Evolutionary conservation across 129 eudicot genomes (phyloP).

Genomic region (Lactuca sativa): DNA sequence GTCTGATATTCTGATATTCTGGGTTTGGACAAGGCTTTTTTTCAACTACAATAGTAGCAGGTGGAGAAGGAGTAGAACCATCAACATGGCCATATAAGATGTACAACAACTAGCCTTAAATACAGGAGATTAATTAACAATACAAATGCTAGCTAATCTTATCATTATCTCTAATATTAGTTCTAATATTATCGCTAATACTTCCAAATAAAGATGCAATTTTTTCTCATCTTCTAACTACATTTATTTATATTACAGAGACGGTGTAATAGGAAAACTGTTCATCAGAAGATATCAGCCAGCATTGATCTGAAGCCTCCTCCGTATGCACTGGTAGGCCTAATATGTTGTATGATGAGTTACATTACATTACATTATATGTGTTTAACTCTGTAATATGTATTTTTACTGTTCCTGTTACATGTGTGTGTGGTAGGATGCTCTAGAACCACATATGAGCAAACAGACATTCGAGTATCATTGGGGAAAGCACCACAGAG

Average conservation of each 20-base stretch:
- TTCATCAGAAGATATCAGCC: conserved; percentile 50
- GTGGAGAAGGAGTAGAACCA: too few relatives aligned
- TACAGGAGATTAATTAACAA: too few relatives aligned
- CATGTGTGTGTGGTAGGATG: conserved; percentile 45
- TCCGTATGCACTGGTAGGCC: conserved; percentile 68
- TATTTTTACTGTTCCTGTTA: background rate
- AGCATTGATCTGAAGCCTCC: conserved; percentile 80
- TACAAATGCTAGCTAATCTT: too few relatives aligned
- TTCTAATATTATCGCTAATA: too few relatives aligned
- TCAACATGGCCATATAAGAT: too few relatives aligned
- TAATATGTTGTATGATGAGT: background rate
- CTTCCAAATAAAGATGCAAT: background rate
- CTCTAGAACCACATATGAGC: conserved; percentile 98
- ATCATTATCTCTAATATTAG: too few relatives aligned
- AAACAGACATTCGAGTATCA: conserved; percentile 76
- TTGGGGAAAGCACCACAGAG: conserved; percentile 94
- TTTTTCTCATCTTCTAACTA: background rate
- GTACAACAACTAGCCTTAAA: too few relatives aligned
- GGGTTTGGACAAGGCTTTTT: too few relatives aligned
- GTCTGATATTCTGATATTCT: too few relatives aligned
- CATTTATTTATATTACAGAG: conserved; percentile 47
- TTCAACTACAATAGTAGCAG: too few relatives aligned
- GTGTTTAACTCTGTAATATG: background rate
- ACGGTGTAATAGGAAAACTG: conserved; percentile 21
- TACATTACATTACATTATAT: too few relatives aligned